Conservation (phyloP, 2,329 filamentous ascomycete species). For the Fusarium pseudograminearum region DNA sequence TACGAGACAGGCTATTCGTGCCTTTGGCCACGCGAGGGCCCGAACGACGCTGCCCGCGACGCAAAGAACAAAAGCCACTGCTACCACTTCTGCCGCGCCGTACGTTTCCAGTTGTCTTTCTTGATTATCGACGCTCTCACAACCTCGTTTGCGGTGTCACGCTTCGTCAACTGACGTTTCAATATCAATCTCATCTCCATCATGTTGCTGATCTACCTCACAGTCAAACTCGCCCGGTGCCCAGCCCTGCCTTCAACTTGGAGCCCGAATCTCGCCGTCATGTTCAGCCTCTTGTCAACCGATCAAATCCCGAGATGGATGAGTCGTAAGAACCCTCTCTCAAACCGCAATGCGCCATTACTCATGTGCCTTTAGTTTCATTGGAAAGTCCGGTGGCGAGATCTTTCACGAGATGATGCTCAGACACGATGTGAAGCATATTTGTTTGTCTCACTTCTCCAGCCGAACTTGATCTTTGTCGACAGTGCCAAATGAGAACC, state of each 20-base stretch:
- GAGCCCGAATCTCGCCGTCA: not conserved
- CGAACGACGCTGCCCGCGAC: not conserved
- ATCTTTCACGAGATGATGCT: slow-evolving; percentile 99
- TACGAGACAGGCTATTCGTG: not conserved
- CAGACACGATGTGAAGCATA: slow-evolving; percentile 88
- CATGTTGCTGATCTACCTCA: not conserved
- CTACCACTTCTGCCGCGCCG: not conserved
- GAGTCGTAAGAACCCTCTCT: not conserved
- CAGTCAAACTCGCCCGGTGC: not conserved
- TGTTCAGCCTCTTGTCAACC: not conserved
- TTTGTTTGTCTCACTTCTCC: slow-evolving; percentile 74
- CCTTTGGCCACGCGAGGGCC: not conserved
- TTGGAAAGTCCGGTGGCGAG: slow-evolving; percentile 93
- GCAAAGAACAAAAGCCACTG: not conserved
- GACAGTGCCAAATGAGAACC: not conserved
- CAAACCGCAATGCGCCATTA: not conserved
- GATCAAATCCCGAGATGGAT: not conserved
- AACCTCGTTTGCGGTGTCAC: not conserved
- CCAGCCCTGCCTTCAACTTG: not conserved
- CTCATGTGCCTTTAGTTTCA: slow-evolving; percentile 66
- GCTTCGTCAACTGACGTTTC: not conserved
- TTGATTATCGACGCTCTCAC: not conserved
- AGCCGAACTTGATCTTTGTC: not conserved
- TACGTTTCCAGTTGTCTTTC: not conserved
- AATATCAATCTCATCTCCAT: not conserved